phyloP scores from a whole-genome alignment of 495 filamentous ascomycete species.

The Halenospora varia region DNA sequence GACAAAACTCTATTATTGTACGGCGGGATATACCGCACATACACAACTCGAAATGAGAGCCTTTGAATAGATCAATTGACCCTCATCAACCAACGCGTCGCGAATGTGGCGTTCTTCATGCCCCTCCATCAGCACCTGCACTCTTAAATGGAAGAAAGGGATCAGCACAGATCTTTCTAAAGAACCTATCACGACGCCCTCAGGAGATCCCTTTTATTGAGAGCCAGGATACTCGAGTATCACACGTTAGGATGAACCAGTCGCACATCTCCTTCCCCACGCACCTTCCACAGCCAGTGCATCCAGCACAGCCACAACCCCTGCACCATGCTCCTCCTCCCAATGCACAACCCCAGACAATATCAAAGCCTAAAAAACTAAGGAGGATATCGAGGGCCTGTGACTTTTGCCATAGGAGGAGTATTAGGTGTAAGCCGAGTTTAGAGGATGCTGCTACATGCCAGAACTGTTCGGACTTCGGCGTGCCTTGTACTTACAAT shows the following conservation, averaged over 20 bases:
- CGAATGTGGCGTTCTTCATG: too few relatives aligned
- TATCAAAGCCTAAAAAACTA: slow-evolving; percentile 4
- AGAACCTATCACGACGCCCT: too few relatives aligned
- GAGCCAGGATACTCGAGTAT: background rate
- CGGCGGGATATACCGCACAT: too few relatives aligned
- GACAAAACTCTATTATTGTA: too few relatives aligned
- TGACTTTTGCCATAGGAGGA: slow-evolving; percentile 19
- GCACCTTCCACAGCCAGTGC: background rate
- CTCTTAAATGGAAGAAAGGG: background rate
- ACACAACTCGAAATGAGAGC: too few relatives aligned
- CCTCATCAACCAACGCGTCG: too few relatives aligned
- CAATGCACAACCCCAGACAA: background rate
- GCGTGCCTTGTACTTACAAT: slow-evolving; percentile 12
- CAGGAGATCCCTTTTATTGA: too few relatives aligned
- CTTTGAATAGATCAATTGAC: too few relatives aligned
- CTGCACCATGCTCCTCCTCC: too few relatives aligned
- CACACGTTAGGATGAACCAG: background rate
- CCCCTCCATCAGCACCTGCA: too few relatives aligned
- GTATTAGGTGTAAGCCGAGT: slow-evolving; percentile 10
- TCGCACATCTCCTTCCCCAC: background rate
- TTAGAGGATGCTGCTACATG: background rate
- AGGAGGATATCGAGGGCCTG: slow-evolving; percentile 17
- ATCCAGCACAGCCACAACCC: background rate
- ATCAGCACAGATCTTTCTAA: background rate
- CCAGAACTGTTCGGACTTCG: slow-evolving; percentile 15